A percentile compares a stretch with the other conserved stretches of the same genome.
These are phyloP conservation scores for Myxozyma monticola DNA, from an alignment of 805 yeast species.

Conservation along the genomic window DNA sequence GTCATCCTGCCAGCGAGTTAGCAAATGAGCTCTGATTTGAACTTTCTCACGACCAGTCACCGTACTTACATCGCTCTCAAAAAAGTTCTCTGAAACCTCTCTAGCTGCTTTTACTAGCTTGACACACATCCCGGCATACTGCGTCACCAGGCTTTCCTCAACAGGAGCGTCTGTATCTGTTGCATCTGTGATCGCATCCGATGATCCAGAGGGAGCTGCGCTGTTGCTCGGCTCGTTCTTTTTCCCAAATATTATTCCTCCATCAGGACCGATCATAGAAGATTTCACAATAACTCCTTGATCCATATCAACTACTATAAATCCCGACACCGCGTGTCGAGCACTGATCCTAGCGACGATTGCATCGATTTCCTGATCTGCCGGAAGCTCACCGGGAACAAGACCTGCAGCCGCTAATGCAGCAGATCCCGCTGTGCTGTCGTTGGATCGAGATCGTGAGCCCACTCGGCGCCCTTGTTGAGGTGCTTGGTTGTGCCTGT, in stretches of 20 bases:
- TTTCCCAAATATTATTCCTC: conserved; percentile 5
- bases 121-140: conserved; percentile 18
- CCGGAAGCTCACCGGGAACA: too few species aligned
- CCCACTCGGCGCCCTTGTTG: neutral
- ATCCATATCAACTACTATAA: conserved; percentile 18
- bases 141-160: conserved; percentile 3
- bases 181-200: too few species aligned
- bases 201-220: too few species aligned
- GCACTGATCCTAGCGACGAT: conserved; percentile 24
- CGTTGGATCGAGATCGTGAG: neutral
- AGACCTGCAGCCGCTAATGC: neutral
- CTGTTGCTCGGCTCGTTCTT: neutral
- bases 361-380: conserved; percentile 23
- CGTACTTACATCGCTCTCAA: conserved; percentile 18
- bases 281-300: conserved; percentile 10
- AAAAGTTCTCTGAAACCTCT: conserved; percentile 11
- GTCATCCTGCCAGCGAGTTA: too few species aligned
- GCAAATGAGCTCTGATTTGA: too few species aligned
- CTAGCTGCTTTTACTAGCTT: conserved; percentile 13
- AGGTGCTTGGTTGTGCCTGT: neutral
- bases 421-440: neutral
- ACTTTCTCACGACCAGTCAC: too few species aligned
- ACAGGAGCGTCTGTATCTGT: too few species aligned
- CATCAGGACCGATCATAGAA: conserved; percentile 14
- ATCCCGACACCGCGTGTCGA: conserved; percentile 18